A percentile compares a stretch with the other conserved stretches of the same genome.
phyloP scores from a whole-genome alignment of 345 rosid species.

The Garcia nutans region DNA sequence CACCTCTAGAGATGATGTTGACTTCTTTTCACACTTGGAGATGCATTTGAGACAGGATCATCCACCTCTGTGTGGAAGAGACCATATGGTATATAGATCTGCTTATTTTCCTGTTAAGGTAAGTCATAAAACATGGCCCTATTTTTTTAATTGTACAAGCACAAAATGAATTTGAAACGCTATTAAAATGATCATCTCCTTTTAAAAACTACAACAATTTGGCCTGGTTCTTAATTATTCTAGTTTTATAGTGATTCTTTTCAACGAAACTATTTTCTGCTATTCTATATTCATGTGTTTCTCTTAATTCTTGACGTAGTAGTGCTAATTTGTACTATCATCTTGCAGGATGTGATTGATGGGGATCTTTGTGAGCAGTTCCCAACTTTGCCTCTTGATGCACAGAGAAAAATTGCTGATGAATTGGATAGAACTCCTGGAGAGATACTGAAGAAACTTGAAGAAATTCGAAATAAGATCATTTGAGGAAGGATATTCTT shows the following conservation, averaged over 20 bases:
- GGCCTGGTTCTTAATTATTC: neutral
- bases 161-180: neutral
- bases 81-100: conserved; percentile 90
- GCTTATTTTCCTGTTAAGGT: conserved; percentile 98
- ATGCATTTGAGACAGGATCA: conserved; percentile 96
- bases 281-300: neutral
- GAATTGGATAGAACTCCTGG: conserved; percentile 95
- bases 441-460: conserved; percentile 96
- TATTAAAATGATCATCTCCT: neutral
- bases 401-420: conserved; percentile 90
- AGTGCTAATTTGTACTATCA: neutral
- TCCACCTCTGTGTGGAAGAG: conserved; percentile 94
- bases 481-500: conserved; percentile 34
- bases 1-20: conserved; percentile 91
- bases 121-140: neutral
- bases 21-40: conserved; percentile 95
- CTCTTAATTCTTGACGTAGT: neutral
- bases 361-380: conserved; percentile 98
- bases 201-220: neutral
- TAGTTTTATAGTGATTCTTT: neutral
- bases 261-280: neutral
- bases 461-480: conserved; percentile 83
- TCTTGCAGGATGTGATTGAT: conserved; percentile 88
- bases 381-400: conserved; percentile 79
- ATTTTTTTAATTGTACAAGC: neutral